Evolutionary conservation across 75 land plant genomes (phyloP), one percentile per base, ranked within the genome.

Genomic region (Selaginella tamariscina): DNA sequence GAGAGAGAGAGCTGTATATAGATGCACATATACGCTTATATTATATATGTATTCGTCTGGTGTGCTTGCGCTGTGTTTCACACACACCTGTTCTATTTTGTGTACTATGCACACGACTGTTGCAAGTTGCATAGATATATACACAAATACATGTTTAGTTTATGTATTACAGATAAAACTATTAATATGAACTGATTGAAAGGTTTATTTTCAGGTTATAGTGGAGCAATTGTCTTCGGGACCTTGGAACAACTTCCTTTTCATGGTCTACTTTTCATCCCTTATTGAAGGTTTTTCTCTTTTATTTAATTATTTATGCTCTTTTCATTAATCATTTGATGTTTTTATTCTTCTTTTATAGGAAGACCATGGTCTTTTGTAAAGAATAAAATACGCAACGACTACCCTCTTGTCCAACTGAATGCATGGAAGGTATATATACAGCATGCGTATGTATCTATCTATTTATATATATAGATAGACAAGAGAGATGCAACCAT

Each of bases 391-490:
- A 56, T 92, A 18, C 80, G 66, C 62, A 80, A 75, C 69, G 83
- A 92, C 24, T 92, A 77, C 67, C 89, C 89, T n/a, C 24, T 76
- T 56, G 84, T 92, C 62, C 97, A 92, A 65, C 70, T 78, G 54
- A 81, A 91, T 65, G 74, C 97, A 55, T 92, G 97, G 97, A 88
- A 69, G 87, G 94, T 92, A 85, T 33, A 54, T 5, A n/a, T n/a
- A n/a, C n/a, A 23, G 26, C 23, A 23, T 67, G 20, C 27, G 32
- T 20, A 18, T 24, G 1, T 68, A 56, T 13, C 21, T 32, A 60
- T 0, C 64, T 2, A 68, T 68, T 13, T 68, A 24, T 24, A 27
- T 24, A 11, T 8, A 8, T 62, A 30, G 5, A 13, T 29, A 26
- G 8, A 55, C 15, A 18, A 11, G 32, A 26, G 32, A 15, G 11